phyloP scores from a whole-genome alignment of 2,329 filamentous ascomycete genomes.

The Tetracladium maxilliforme region DNA sequence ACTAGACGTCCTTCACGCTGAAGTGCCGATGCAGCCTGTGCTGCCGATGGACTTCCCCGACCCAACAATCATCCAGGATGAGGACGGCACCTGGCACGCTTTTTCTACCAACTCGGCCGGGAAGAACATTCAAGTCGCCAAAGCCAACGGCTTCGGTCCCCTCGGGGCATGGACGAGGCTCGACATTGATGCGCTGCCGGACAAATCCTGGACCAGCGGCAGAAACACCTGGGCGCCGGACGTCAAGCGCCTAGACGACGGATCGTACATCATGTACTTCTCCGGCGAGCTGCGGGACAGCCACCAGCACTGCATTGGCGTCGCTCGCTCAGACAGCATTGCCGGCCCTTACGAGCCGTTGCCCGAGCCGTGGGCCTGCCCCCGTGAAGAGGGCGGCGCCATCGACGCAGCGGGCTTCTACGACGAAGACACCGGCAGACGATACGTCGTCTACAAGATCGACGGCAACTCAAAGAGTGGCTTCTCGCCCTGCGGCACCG shows the following conservation, averaged over 20 bases:
- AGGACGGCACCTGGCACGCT: constrained; percentile 36
- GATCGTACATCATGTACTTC: constrained; percentile 47
- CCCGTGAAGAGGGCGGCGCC: constrained; percentile 34
- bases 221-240: constrained; percentile 47
- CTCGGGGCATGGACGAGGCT: constrained; percentile 29
- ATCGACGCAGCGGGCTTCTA: constrained; percentile 46
- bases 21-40: constrained; percentile 3
- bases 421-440: constrained; percentile 34
- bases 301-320: constrained; percentile 41
- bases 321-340: constrained; percentile 29
- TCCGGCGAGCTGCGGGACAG: constrained; percentile 26
- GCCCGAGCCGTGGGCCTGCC: constrained; percentile 33
- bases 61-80: constrained; percentile 31
- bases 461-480: constrained; percentile 53
- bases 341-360: constrained; percentile 37
- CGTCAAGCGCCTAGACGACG: constrained; percentile 30
- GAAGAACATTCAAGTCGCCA: constrained; percentile 36
- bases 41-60: constrained; percentile 35
- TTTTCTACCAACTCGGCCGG: constrained; percentile 38
- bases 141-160: constrained; percentile 24
- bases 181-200: constrained; percentile 37
- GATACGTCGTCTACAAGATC: constrained; percentile 49
- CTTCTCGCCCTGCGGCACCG: too few species aligned
- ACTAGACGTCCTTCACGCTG: too few species aligned
- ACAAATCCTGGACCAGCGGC: constrained; percentile 36